Evolutionary conservation across 2,329 filamentous ascomycete genomes (phyloP).

Genomic region (Calonectria pauciramosa): DNA sequence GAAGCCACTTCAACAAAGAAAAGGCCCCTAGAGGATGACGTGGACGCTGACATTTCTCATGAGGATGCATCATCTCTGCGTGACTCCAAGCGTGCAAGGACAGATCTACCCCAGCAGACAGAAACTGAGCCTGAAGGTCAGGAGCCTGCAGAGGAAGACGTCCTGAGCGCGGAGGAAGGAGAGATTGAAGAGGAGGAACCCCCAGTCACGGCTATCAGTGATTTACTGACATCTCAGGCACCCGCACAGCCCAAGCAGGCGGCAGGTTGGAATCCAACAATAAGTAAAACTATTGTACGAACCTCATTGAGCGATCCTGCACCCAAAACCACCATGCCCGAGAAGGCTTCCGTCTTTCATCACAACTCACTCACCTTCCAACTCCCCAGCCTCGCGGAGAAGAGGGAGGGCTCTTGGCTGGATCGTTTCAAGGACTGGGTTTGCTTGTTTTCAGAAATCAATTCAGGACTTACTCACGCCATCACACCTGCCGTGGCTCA

Average conservation of each 20-base stretch:
- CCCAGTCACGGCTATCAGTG: neutral
- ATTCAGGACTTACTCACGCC: conserved; percentile 36
- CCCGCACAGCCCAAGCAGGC: conserved; percentile 21
- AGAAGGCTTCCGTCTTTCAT: conserved; percentile 38
- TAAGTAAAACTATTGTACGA: conserved; percentile 25
- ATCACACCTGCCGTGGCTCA: conserved; percentile 43
- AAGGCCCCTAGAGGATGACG: conserved; percentile 44
- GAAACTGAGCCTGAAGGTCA: conserved; percentile 17
- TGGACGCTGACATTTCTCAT: conserved; percentile 21
- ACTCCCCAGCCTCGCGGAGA: conserved; percentile 46
- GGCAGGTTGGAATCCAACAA: conserved; percentile 33
- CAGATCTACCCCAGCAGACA: conserved; percentile 11
- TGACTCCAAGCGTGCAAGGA: conserved; percentile 41
- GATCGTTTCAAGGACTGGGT: conserved; percentile 53
- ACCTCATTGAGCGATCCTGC: conserved; percentile 28
- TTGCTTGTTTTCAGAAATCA: conserved; percentile 47
- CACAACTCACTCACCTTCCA: conserved; percentile 39
- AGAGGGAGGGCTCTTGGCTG: conserved; percentile 51
- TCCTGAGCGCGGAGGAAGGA: conserved; percentile 49
- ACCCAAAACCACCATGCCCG: conserved; percentile 36
- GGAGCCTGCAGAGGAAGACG: conserved; percentile 13
- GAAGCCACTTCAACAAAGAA: conserved; percentile 44
- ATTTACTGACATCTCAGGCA: neutral
- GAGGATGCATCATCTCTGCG: conserved; percentile 26
- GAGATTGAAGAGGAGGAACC: conserved; percentile 48